A percentile compares a stretch with the other conserved stretches of the same genome.
These are phyloP conservation scores for Diplodia intermedia DNA, from an alignment of 2,329 filamentous ascomycete genomes.

Conservation along the genomic window DNA sequence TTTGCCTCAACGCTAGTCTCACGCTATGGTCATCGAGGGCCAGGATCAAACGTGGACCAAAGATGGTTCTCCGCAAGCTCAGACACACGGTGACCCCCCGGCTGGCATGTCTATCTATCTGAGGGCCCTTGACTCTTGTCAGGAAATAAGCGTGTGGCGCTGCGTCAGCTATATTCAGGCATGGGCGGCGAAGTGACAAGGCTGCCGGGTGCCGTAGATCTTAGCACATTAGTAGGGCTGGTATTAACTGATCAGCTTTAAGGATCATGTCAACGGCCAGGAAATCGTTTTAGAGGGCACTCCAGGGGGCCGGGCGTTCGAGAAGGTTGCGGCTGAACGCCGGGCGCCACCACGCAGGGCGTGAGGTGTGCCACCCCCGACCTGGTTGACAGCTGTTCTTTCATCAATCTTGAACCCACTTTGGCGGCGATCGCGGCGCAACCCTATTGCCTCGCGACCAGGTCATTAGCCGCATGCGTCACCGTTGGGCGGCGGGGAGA, in stretches of 20 bases:
- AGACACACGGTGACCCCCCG: conserved; percentile 4
- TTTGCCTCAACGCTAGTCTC: conserved; percentile 14
- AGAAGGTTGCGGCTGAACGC: conserved; percentile 15
- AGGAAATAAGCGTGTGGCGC: conserved; percentile 26
- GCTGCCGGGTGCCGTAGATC: conserved; percentile 20
- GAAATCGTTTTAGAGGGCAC: background rate
- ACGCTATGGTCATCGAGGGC: background rate
- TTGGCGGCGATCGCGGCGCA: background rate
- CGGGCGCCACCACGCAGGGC: background rate
- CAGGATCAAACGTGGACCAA: conserved; percentile 1
- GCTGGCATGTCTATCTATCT: conserved; percentile 8
- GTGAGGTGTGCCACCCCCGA: background rate
- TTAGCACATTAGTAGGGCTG: conserved; percentile 26
- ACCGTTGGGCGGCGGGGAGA: conserved; percentile 4
- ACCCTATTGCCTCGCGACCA: background rate
- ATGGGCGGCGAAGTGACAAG: conserved; percentile 12
- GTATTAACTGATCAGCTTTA: conserved; percentile 15
- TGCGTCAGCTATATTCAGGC: conserved; percentile 27
- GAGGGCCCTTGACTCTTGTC: conserved; percentile 4
- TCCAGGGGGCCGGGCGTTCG: background rate
- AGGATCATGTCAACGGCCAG: background rate
- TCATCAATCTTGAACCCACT: background rate
- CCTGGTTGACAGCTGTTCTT: background rate
- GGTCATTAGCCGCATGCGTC: background rate
- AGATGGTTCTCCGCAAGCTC: conserved; percentile 7